Conservation (phyloP, 73 alveolate species). For the Paramecium primaurelia region DNA sequence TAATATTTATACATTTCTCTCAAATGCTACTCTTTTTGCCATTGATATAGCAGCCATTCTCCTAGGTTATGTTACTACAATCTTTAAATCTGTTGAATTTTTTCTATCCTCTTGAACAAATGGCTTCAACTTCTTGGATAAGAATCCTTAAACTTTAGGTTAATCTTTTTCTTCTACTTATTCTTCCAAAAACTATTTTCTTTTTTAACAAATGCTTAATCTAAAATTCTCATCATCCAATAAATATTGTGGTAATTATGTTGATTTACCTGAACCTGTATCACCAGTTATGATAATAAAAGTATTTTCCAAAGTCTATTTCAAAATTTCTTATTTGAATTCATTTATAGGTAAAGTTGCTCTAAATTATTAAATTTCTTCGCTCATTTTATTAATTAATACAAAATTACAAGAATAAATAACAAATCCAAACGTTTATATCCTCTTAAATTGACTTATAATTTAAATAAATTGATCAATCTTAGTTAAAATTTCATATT, state of each 20-base stretch:
- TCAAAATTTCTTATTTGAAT: slow-evolving; percentile 45
- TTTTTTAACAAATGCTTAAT: background rate
- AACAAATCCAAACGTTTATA: background rate
- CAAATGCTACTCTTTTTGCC: slow-evolving; percentile 95
- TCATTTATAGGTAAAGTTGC: slow-evolving; percentile 52
- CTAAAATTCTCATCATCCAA: slow-evolving; percentile 32
- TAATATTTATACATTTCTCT: slow-evolving; percentile 69
- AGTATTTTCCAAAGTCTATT: background rate
- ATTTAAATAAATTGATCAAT: too few relatives aligned
- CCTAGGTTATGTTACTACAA: slow-evolving; percentile 96
- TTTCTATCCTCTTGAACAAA: slow-evolving; percentile 58
- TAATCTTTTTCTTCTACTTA: slow-evolving; percentile 65
- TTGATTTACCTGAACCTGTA: slow-evolving; percentile 83
- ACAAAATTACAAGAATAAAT: background rate
- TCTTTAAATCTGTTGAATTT: slow-evolving; percentile 40
- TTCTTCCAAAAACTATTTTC: slow-evolving; percentile 29
- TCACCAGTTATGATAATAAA: slow-evolving; percentile 69
- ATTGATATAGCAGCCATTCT: slow-evolving; percentile 97
- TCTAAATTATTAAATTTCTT: slow-evolving; percentile 43
- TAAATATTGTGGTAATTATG: slow-evolving; percentile 69
- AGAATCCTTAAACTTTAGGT: slow-evolving; percentile 81
- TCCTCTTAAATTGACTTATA: too few relatives aligned
- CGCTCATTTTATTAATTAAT: background rate
- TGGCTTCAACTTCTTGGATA: slow-evolving; percentile 71
- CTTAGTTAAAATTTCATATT: too few relatives aligned